Percentiles rank a stretch among this genome's conserved stretches.
phyloP scores from a whole-genome alignment of 306 rosid species.

The Dalbergia cochinchinensis region DNA sequence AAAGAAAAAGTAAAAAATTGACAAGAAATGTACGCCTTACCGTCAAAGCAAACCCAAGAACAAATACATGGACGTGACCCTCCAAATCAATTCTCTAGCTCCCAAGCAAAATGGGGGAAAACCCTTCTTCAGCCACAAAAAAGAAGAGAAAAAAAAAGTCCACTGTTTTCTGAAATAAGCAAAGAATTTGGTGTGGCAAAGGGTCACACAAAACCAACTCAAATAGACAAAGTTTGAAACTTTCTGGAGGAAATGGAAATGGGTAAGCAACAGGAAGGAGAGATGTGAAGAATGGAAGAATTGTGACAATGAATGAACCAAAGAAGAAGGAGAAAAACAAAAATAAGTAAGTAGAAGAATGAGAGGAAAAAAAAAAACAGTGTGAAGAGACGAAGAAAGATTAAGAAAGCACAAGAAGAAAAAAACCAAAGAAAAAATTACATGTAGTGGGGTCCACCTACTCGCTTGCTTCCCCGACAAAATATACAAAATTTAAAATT shows the following conservation, averaged over 20 bases:
- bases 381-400: slow-evolving; percentile 21
- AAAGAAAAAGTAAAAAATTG: not conserved
- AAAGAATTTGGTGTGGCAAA: slow-evolving; percentile 56
- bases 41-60: slow-evolving; percentile 68
- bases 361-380: slow-evolving; percentile 23
- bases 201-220: slow-evolving; percentile 49
- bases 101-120: slow-evolving; percentile 50
- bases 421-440: slow-evolving; percentile 14
- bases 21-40: slow-evolving; percentile 62
- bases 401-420: slow-evolving; percentile 26
- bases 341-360: slow-evolving; percentile 19
- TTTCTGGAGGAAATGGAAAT: slow-evolving; percentile 42
- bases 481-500: slow-evolving; percentile 25
- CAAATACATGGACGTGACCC: slow-evolving; percentile 58
- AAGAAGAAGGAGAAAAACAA: not conserved
- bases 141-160: not conserved
- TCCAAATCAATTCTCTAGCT: slow-evolving; percentile 53
- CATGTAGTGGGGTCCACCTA: slow-evolving; percentile 53
- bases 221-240: slow-evolving; percentile 35
- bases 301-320: slow-evolving; percentile 11
- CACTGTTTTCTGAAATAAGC: slow-evolving; percentile 49
- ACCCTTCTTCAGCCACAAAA: not conserved
- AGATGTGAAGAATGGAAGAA: slow-evolving; percentile 48
- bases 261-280: slow-evolving; percentile 48
- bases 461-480: slow-evolving; percentile 30